Conservation (phyloP, 106 monocot genomes). For the Amphibolis antarctica region DNA sequence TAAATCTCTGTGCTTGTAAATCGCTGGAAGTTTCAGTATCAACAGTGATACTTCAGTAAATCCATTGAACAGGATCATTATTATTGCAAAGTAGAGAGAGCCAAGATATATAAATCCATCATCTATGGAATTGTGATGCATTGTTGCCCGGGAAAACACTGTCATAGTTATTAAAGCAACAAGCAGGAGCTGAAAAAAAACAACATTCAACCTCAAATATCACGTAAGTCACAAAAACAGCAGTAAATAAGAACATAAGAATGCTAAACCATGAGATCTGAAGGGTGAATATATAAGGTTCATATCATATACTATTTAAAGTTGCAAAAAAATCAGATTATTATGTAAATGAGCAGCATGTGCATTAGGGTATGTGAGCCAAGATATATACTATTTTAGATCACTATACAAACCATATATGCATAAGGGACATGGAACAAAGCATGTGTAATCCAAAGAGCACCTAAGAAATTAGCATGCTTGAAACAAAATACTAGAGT, state of each 20-base stretch:
- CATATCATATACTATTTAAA: too few relatives aligned
- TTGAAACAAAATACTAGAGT: too few relatives aligned
- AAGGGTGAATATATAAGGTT: neutral
- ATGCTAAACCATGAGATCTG: neutral
- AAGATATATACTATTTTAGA: too few relatives aligned
- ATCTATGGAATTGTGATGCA: constrained; percentile 74
- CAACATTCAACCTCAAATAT: constrained; percentile 1
- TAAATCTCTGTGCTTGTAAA: constrained; percentile 98
- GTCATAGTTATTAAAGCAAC: constrained; percentile 94
- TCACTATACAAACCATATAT: too few relatives aligned
- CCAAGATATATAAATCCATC: constrained; percentile 92
- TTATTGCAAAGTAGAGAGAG: constrained; percentile 70
- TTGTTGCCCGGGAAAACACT: constrained; percentile 86
- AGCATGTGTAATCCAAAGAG: too few relatives aligned
- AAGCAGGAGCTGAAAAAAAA: constrained; percentile 66
- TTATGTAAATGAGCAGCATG: too few relatives aligned
- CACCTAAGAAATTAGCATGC: too few relatives aligned
- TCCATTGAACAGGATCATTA: constrained; percentile 97
- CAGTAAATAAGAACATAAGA: neutral
- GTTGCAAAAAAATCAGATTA: too few relatives aligned
- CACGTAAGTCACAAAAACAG: neutral
- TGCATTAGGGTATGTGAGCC: too few relatives aligned
- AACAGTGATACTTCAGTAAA: constrained; percentile 95
- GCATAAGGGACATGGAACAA: too few relatives aligned
- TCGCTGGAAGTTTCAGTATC: constrained; percentile 84